Conservation (phyloP, 129 eudicot genomes). For the Arctium minus region DNA sequence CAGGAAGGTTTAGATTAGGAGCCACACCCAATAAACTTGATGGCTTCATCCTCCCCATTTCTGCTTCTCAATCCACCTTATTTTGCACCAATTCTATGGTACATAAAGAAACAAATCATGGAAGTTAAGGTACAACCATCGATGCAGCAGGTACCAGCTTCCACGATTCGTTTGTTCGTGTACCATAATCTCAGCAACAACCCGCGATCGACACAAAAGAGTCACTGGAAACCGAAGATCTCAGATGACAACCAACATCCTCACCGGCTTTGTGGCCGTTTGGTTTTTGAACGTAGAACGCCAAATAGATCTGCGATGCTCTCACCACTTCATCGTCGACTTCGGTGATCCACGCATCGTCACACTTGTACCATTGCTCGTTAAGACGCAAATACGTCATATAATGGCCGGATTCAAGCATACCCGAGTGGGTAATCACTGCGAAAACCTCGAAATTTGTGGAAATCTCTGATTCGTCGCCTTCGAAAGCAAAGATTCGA, state of each 20-base stretch:
- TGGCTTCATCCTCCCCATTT: conserved; percentile 2
- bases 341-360: conserved; percentile 80
- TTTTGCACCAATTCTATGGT: conserved; percentile 20
- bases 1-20: conserved; percentile 22
- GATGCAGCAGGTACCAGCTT: conserved; percentile 4
- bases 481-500: conserved; percentile 57
- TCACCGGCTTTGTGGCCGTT: conserved; percentile 42
- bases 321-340: conserved; percentile 71
- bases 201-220: conserved; percentile 66
- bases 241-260: conserved; percentile 60
- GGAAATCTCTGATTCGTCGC: conserved; percentile 55
- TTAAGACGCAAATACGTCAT: conserved; percentile 54
- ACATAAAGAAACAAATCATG: neutral
- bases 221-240: conserved; percentile 42
- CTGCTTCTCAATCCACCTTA: conserved; percentile 7
- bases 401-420: conserved; percentile 78
- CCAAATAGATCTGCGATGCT: conserved; percentile 62
- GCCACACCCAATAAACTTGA: conserved; percentile 17
- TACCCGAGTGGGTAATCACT: conserved; percentile 71
- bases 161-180: neutral
- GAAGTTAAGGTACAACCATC: conserved; percentile 19
- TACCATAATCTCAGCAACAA: conserved; percentile 38
- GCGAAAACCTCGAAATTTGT: conserved; percentile 69
- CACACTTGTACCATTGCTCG: conserved; percentile 75
- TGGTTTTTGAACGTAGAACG: conserved; percentile 53